Percentiles rank a stretch among this genome's conserved stretches.
Conservation (phyloP, 2,329 filamentous ascomycete genomes). For the Chaetomium globosum region DNA sequence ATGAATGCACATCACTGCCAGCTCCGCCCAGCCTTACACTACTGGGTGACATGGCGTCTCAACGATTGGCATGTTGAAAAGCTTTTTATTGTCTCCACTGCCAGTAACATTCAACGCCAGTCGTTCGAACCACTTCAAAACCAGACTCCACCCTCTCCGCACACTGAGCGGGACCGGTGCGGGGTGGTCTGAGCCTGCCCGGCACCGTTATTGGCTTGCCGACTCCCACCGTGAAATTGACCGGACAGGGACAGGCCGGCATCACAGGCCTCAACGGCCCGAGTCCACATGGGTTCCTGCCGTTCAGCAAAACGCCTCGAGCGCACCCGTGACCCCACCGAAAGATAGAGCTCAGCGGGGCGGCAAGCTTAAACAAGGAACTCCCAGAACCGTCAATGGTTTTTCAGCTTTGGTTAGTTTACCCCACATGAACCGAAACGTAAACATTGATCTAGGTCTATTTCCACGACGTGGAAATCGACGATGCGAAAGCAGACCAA, state of each 20-base stretch:
- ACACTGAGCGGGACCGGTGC: constrained; percentile 1
- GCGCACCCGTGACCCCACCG: background rate
- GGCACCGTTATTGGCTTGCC: background rate
- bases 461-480: background rate
- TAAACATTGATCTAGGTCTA: background rate
- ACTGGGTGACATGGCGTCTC: background rate
- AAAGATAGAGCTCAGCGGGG: background rate
- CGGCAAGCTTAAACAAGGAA: background rate
- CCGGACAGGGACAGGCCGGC: background rate
- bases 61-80: background rate
- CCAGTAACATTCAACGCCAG: background rate
- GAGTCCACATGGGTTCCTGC: background rate
- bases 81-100: background rate
- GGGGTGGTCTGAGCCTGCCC: background rate
- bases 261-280: background rate
- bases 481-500: background rate
- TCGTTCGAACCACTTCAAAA: background rate
- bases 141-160: constrained; percentile 11
- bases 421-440: background rate
- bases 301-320: no score
- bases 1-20: background rate
- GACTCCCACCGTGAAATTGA: background rate
- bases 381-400: background rate
- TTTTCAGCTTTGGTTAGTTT: background rate
- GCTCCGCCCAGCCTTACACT: background rate